Percentiles rank a stretch among this genome's conserved stretches.
These are phyloP conservation scores for Fusarium anthophilum DNA, from an alignment of 2,329 filamentous ascomycete genomes.

Conservation along the genomic window DNA sequence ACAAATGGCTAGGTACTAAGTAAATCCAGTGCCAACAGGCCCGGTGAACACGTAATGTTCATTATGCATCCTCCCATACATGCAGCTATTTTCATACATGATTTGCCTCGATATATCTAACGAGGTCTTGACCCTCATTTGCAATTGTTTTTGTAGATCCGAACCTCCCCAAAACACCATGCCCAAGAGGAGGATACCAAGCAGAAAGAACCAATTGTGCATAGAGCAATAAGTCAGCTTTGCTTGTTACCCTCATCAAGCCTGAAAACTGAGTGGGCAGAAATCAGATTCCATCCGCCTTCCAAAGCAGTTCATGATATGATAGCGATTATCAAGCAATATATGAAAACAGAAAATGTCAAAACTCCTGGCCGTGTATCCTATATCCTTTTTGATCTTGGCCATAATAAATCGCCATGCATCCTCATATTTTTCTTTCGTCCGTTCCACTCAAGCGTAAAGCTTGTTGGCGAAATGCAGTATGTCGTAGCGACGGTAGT, in stretches of 20 bases:
- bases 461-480: slow-evolving; percentile 28
- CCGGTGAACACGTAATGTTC: slow-evolving; percentile 15
- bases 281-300: slow-evolving; percentile 22
- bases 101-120: slow-evolving; percentile 8
- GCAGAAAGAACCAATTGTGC: neutral
- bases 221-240: neutral
- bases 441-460: slow-evolving; percentile 22
- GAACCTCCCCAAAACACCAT: slow-evolving; percentile 31
- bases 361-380: slow-evolving; percentile 45
- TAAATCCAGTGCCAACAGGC: slow-evolving; percentile 11
- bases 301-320: slow-evolving; percentile 22
- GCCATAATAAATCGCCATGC: slow-evolving; percentile 37
- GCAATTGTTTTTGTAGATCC: slow-evolving; percentile 31
- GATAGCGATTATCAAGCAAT: slow-evolving; percentile 24
- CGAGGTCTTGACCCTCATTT: slow-evolving; percentile 7
- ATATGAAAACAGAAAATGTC: slow-evolving; percentile 21
- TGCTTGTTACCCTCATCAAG: neutral
- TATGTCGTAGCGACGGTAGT: slow-evolving; percentile 27
- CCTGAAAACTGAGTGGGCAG: slow-evolving; percentile 8
- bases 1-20: neutral
- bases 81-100: slow-evolving; percentile 27
- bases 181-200: slow-evolving; percentile 7
- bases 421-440: slow-evolving; percentile 35
- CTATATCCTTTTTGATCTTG: slow-evolving; percentile 44
- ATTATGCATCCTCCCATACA: slow-evolving; percentile 31